Evolutionary conservation across 345 rosid genomes (phyloP).

Genomic region (Salix purpurea): DNA sequence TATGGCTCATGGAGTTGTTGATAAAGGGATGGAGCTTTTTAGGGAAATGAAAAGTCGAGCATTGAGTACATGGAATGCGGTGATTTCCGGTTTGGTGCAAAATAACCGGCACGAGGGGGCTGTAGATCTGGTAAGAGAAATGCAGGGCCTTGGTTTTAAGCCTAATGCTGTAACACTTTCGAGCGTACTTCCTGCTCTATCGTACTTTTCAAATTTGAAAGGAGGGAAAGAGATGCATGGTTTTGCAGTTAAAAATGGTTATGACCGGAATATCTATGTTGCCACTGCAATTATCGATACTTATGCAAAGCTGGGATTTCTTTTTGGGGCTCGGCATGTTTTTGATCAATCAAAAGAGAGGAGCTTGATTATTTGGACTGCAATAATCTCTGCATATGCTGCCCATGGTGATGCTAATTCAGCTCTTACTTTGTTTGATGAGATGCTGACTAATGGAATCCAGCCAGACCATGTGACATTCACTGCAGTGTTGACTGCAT

Average conservation of each 20-base stretch:
- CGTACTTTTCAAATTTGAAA: constrained; percentile 52
- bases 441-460: constrained; percentile 48
- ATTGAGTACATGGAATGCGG: constrained; percentile 70
- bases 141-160: constrained; percentile 46
- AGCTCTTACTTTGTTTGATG: constrained; percentile 47
- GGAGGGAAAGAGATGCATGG: constrained; percentile 74
- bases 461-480: constrained; percentile 70
- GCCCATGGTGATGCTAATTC: constrained; percentile 61
- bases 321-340: constrained; percentile 49
- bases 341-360: constrained; percentile 49
- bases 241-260: constrained; percentile 53
- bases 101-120: constrained; percentile 48
- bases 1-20: constrained; percentile 66
- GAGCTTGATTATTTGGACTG: constrained; percentile 81
- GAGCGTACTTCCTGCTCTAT: constrained; percentile 55
- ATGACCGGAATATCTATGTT: constrained; percentile 50
- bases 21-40: constrained; percentile 51
- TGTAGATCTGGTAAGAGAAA: constrained; percentile 50
- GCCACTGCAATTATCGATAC: constrained; percentile 65
- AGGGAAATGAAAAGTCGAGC: constrained; percentile 40
- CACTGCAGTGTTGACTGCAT: constrained; percentile 69
- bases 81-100: constrained; percentile 77
- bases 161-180: constrained; percentile 69
- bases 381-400: constrained; percentile 73
- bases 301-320: constrained; percentile 68